These are phyloP conservation scores for Penicillium flavigenum DNA, from an alignment of 495 filamentous ascomycete species.

Conservation along the genomic window DNA sequence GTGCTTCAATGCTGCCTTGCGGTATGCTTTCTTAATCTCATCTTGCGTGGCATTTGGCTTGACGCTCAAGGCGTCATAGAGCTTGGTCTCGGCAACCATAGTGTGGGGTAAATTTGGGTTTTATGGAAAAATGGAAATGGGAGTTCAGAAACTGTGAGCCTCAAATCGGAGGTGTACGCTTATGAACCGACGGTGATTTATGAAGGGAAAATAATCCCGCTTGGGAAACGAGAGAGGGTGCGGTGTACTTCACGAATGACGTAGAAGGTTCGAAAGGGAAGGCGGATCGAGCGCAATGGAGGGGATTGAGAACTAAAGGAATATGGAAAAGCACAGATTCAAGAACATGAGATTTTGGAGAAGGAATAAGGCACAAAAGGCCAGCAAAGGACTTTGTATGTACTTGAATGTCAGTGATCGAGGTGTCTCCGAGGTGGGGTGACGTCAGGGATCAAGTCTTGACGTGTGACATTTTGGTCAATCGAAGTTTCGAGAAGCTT, in stretches of 20 bases:
- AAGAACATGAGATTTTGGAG: conserved; percentile 11
- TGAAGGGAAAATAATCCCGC: conserved; percentile 8
- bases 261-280: conserved; percentile 38
- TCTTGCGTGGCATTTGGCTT: conserved; percentile 80
- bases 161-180: conserved; percentile 6
- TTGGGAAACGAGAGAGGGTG: conserved; percentile 4
- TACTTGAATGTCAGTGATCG: not conserved
- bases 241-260: conserved; percentile 36
- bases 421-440: conserved; percentile 26
- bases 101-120: conserved; percentile 24
- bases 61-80: conserved; percentile 76
- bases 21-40: conserved; percentile 97
- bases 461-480: conserved; percentile 31
- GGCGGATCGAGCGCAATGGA: conserved; percentile 5
- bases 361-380: conserved; percentile 4
- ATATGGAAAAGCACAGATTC: conserved; percentile 6
- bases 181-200: conserved; percentile 19
- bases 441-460: conserved; percentile 26
- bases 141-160: conserved; percentile 5
- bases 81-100: conserved; percentile 86
- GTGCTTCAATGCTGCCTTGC: conserved; percentile 85
- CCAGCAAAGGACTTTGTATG: not conserved
- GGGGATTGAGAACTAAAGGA: not conserved
- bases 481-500: conserved; percentile 44
- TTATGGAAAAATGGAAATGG: conserved; percentile 8